Evolutionary conservation across 768 basidiomycete species (phyloP).

Genomic region (Boletus rubescentipes): DNA sequence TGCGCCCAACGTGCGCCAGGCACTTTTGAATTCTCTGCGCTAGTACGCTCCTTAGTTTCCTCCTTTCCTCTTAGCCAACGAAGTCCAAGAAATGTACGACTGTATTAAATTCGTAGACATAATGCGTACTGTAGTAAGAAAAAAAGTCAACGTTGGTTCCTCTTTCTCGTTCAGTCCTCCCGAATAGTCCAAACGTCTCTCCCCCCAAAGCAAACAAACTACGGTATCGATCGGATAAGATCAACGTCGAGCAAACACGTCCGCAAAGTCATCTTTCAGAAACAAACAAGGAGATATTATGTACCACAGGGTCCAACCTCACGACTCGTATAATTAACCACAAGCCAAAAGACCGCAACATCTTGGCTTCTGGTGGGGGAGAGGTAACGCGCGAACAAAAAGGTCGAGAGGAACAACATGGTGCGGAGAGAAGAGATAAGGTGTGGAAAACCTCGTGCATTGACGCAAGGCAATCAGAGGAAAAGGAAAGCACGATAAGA

Average conservation of each 20-base stretch:
- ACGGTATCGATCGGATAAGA: not conserved
- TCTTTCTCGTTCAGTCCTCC: not conserved
- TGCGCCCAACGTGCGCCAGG: conserved; percentile 8
- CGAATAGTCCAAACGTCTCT: not conserved
- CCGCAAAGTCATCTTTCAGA: not conserved
- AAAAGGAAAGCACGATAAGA: not conserved
- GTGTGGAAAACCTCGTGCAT: not conserved
- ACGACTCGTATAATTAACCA: not conserved
- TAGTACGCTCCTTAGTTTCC: not conserved
- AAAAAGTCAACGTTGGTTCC: not conserved
- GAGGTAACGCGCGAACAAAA: conserved; percentile 8
- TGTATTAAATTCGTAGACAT: not conserved
- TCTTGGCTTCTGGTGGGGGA: not conserved
- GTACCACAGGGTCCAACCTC: conserved; percentile 9
- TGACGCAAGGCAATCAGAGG: not conserved
- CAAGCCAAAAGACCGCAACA: not conserved
- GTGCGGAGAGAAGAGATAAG: not conserved
- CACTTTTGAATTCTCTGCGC: not conserved
- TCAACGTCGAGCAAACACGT: not conserved
- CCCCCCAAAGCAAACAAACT: not conserved
- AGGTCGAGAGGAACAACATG: not conserved
- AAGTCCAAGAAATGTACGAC: not conserved
- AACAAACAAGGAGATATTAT: not conserved
- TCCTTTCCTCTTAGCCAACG: not conserved
- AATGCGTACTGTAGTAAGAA: conserved; percentile 3